phyloP scores from a whole-genome alignment of 768 basidiomycete species.

The Suillus occidentalis region DNA sequence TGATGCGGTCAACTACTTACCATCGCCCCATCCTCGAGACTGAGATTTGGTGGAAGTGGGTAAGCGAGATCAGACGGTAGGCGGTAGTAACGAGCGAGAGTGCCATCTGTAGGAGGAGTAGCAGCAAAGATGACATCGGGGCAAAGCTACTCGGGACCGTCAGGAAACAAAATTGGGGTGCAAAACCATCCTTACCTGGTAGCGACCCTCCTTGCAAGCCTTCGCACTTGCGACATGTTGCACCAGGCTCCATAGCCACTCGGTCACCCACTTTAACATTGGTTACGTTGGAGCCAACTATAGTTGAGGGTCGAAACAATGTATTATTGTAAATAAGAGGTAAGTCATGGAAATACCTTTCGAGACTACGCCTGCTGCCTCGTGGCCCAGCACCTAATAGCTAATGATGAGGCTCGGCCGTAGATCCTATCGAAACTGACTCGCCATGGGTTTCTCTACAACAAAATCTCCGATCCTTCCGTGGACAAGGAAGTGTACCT shows the following conservation, averaged over 20 bases:
- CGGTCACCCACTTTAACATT: slow-evolving; percentile 79
- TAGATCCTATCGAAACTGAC: slow-evolving; percentile 10
- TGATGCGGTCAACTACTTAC: slow-evolving; percentile 37
- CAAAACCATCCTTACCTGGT: slow-evolving; percentile 54
- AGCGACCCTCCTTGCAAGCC: slow-evolving; percentile 80
- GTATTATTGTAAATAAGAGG: not conserved
- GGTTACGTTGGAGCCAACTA: slow-evolving; percentile 77
- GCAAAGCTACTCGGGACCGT: slow-evolving; percentile 58
- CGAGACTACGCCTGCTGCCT: slow-evolving; percentile 78
- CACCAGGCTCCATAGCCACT: slow-evolving; percentile 91
- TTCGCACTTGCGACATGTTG: slow-evolving; percentile 81
- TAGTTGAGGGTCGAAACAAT: not conserved
- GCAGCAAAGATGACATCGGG: slow-evolving; percentile 87
- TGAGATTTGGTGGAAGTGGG: slow-evolving; percentile 76
- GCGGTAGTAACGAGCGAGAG: slow-evolving; percentile 82
- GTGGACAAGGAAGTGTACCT: slow-evolving; percentile 80
- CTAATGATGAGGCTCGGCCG: not conserved
- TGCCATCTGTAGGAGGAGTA: slow-evolving; percentile 92
- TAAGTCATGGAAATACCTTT: slow-evolving; percentile 45
- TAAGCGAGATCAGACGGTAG: slow-evolving; percentile 86
- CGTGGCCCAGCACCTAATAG: slow-evolving; percentile 88
- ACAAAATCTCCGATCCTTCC: slow-evolving; percentile 81
- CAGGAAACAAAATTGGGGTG: not conserved
- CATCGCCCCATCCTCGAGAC: slow-evolving; percentile 95
- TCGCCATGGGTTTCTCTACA: slow-evolving; percentile 78